Evolutionary conservation across 306 rosid genomes (phyloP).

Genomic region (Malus fusca): DNA sequence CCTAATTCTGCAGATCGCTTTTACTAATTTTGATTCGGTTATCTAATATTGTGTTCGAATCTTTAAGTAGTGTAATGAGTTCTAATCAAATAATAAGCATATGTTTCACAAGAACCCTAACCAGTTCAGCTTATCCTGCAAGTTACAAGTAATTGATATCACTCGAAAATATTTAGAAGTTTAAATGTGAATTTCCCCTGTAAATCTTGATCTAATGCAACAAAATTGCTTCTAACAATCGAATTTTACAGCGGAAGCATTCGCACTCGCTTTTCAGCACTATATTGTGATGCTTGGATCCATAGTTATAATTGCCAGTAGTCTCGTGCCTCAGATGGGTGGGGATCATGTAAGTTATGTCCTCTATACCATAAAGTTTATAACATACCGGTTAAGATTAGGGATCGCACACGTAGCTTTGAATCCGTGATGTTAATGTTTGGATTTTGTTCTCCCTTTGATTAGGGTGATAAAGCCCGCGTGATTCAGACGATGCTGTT

Average conservation of each 20-base stretch:
- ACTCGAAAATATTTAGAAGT: neutral
- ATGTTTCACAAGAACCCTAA: neutral
- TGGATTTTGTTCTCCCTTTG: neutral
- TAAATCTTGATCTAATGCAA: neutral
- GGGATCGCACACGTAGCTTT: neutral
- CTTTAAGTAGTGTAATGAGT: neutral
- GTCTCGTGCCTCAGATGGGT: constrained; percentile 83
- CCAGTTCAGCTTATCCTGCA: neutral
- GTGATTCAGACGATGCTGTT: constrained; percentile 81
- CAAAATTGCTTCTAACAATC: constrained; percentile 9
- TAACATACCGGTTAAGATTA: neutral
- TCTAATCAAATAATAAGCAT: neutral
- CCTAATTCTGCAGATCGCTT: constrained; percentile 19
- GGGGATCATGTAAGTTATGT: constrained; percentile 65
- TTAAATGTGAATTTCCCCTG: neutral
- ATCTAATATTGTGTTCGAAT: constrained; percentile 6
- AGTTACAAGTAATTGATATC: neutral
- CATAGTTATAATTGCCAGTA: constrained; percentile 60
- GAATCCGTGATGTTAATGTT: neutral
- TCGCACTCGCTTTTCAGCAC: constrained; percentile 79
- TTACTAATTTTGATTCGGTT: constrained; percentile 18
- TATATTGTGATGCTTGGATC: constrained; percentile 96
- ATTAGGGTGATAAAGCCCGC: constrained; percentile 82
- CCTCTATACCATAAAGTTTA: neutral
- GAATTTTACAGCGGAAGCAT: constrained; percentile 54